Evolutionary conservation across 2,329 filamentous ascomycete species (phyloP).

Genomic region (Cladorrhinum sp.): DNA sequence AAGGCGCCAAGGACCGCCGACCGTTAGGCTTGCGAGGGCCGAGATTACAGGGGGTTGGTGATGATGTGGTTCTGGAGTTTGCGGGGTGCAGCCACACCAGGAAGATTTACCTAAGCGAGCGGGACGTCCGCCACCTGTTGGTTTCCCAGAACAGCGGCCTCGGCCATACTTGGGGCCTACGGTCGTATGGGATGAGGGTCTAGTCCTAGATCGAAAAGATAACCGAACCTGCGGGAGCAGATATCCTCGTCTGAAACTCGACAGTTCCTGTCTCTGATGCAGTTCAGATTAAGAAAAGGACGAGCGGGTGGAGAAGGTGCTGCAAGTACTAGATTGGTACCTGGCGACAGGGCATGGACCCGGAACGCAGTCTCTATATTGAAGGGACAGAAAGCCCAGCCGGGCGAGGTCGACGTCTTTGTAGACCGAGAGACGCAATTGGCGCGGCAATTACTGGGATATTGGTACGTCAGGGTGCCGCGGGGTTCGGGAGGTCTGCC

Average conservation of each 20-base stretch:
- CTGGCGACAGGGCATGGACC: neutral
- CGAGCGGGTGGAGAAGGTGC: neutral
- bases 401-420: slow-evolving; percentile 3
- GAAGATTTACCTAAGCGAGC: slow-evolving; percentile 15
- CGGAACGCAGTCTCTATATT: slow-evolving; percentile 9
- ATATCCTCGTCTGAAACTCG: neutral
- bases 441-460: slow-evolving; percentile 18
- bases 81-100: slow-evolving; percentile 20
- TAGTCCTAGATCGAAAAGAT: neutral
- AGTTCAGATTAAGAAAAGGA: neutral
- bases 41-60: neutral
- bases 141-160: slow-evolving; percentile 1
- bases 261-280: neutral
- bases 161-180: neutral
- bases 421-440: slow-evolving; percentile 10
- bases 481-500: neutral
- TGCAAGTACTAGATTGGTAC: neutral
- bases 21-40: neutral
- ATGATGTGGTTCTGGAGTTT: slow-evolving; percentile 12
- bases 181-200: neutral
- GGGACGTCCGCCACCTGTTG: neutral
- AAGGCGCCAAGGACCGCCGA: slow-evolving; percentile 7
- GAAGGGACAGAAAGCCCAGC: slow-evolving; percentile 2
- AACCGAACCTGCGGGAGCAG: neutral
- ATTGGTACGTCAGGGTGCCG: slow-evolving; percentile 9